Conservation (phyloP, 805 yeast genomes). For the Teunomyces stri region DNA sequence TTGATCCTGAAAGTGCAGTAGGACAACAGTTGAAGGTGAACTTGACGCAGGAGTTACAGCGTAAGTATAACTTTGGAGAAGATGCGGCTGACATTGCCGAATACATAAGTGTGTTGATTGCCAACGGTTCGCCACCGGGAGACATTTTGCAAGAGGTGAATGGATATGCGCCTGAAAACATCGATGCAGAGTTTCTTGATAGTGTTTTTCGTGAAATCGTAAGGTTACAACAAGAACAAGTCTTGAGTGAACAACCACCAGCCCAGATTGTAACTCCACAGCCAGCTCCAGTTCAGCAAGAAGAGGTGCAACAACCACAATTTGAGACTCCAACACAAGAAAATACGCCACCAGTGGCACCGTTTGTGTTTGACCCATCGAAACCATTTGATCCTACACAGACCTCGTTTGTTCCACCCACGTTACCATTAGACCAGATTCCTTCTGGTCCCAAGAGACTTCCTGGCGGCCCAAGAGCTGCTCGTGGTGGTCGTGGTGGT, state of each 20-base stretch:
- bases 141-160: slow-evolving; percentile 62
- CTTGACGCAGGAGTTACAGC: slow-evolving; percentile 34
- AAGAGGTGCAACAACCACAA: slow-evolving; percentile 5
- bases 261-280: slow-evolving; percentile 8
- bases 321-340: slow-evolving; percentile 4
- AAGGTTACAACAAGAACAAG: slow-evolving; percentile 22
- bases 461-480: slow-evolving; percentile 2
- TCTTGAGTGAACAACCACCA: slow-evolving; percentile 10
- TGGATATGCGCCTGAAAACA: slow-evolving; percentile 58
- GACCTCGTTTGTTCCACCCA: background rate
- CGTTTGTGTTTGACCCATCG: slow-evolving; percentile 1
- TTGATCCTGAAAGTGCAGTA: slow-evolving; percentile 40
- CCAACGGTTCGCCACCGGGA: slow-evolving; percentile 60
- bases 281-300: slow-evolving; percentile 7
- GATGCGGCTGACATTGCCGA: slow-evolving; percentile 65
- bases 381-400: slow-evolving; percentile 2
- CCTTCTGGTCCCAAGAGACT: slow-evolving; percentile 12
- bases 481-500: slow-evolving; percentile 18
- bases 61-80: slow-evolving; percentile 33
- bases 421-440: slow-evolving; percentile 3
- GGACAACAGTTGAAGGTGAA: slow-evolving; percentile 35
- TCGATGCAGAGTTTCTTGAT: slow-evolving; percentile 56
- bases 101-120: slow-evolving; percentile 66
- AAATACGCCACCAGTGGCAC: background rate
- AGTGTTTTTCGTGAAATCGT: slow-evolving; percentile 57